Base-by-base conservation (phyloP, 2,329 filamentous ascomycete genomes). In the Xylaria digitata region DNA sequence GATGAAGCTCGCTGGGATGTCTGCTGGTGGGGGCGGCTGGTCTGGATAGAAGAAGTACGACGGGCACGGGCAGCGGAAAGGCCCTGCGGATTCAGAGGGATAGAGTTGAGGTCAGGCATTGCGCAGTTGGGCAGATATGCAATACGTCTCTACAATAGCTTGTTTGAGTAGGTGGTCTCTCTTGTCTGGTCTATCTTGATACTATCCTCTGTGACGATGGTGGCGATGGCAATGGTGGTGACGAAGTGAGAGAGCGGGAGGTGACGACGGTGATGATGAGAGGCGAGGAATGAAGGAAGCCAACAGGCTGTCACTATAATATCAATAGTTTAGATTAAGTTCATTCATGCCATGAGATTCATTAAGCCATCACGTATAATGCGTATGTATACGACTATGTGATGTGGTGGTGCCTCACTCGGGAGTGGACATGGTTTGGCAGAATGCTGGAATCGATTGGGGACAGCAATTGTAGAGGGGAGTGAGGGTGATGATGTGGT, bases 21-120 rank as follows among this genome's bases (percentile, higher is more conserved):
- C 34, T 52, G 55, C 45, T 55, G 71, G 15, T 55, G 71, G 15
- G 69, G 60, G 26, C 69, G 72, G 23, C 59, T 34, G 45, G 83
- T 83, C 63, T 83, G 81, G 64, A 78, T 78, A 21, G 79, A 78
- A 34, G 84, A 84, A 48, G 81, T 76, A 54, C 84, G 83, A 55
- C 82, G 79, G n/a, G 81, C 80, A 60, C 83, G 79, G 23, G 82
- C 80, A 8, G 75, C 72, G 21, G 79, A 81, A 40, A 83, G 78
- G 43, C 81, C 75, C 69, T 81, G 82, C 57, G 84, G 83, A 61
- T 83, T 86, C 7, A 83, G 77, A 46, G 85, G 83, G 13, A 87
- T 84, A 19, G 84, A 83, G 78, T 88, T 87, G 70, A 87, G 82
- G 70, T 87, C 85, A 26, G 74, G 72, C 74, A 76, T 75, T 6